These are phyloP conservation scores for Craspedostauros australis DNA, from an alignment of 108 stramenopile genomes.

Conservation along the genomic window DNA sequence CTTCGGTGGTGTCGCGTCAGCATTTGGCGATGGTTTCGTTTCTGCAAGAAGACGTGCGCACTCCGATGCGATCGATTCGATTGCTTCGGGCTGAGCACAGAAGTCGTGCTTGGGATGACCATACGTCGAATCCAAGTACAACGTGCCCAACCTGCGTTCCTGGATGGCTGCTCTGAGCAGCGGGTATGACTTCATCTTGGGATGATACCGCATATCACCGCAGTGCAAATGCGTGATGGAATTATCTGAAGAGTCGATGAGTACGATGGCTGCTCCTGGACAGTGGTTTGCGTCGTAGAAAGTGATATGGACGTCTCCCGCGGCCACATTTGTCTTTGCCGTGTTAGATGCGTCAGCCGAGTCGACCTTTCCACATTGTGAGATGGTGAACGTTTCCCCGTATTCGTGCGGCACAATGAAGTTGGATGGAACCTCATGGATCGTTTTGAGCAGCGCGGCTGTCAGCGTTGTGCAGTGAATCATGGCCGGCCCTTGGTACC, in stretches of 20 bases:
- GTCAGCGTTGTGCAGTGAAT: slow-evolving; percentile 66
- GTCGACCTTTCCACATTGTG: not conserved
- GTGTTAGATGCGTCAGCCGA: not conserved
- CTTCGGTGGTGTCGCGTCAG: not conserved
- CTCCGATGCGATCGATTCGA: slow-evolving; percentile 36
- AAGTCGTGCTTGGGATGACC: slow-evolving; percentile 60
- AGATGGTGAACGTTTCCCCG: slow-evolving; percentile 24
- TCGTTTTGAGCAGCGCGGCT: slow-evolving; percentile 27
- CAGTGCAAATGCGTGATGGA: slow-evolving; percentile 43
- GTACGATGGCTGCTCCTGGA: slow-evolving; percentile 58
- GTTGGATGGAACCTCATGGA: slow-evolving; percentile 33
- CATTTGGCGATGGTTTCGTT: not conserved
- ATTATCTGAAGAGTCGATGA: slow-evolving; percentile 33
- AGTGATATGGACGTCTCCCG: slow-evolving; percentile 23
- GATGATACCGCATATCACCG: slow-evolving; percentile 63
- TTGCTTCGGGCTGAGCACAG: slow-evolving; percentile 40
- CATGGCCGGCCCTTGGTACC: slow-evolving; percentile 41
- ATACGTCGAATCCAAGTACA: slow-evolving; percentile 68
- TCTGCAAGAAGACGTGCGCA: slow-evolving; percentile 21
- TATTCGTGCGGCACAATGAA: slow-evolving; percentile 48
- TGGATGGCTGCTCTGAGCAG: slow-evolving; percentile 22
- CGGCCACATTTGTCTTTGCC: slow-evolving; percentile 2
- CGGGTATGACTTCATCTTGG: slow-evolving; percentile 45
- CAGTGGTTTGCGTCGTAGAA: slow-evolving; percentile 73
- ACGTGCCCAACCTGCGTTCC: slow-evolving; percentile 25